These are phyloP conservation scores for Talaromyces ruber DNA, from an alignment of 495 filamentous ascomycete genomes.

Conservation along the genomic window DNA sequence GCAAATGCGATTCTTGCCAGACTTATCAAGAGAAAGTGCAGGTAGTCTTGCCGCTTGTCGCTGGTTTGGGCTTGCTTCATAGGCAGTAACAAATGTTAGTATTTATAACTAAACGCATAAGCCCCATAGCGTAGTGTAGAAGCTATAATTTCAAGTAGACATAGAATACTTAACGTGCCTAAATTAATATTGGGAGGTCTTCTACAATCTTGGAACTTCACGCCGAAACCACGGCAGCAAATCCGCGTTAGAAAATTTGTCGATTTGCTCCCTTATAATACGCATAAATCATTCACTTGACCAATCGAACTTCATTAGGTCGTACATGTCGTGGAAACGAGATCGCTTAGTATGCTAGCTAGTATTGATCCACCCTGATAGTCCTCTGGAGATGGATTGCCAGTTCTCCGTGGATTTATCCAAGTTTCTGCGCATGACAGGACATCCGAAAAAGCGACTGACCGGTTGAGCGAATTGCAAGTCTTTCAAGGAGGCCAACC, in stretches of 20 bases:
- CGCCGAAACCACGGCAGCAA: background rate
- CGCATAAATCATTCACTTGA: background rate
- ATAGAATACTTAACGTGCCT: background rate
- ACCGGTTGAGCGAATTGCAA: background rate
- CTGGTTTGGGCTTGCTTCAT: too few species aligned
- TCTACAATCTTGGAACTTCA: background rate
- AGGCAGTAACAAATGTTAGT: too few species aligned
- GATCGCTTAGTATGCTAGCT: background rate
- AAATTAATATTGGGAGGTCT: too few species aligned
- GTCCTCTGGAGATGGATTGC: background rate
- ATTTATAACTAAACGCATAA: too few species aligned
- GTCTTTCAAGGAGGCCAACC: background rate
- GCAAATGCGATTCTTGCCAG: too few species aligned
- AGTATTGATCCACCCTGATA: background rate
- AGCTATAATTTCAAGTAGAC: background rate
- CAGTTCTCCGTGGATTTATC: background rate
- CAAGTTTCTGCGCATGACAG: constrained; percentile 3
- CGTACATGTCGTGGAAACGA: constrained; percentile 2
- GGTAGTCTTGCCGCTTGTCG: too few species aligned
- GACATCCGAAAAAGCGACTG: background rate
- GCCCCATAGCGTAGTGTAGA: too few species aligned
- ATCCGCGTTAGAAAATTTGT: background rate
- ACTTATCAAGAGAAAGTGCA: too few species aligned
- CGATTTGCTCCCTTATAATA: background rate
- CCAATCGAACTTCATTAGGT: background rate